Percentiles rank a stretch among this genome's conserved stretches.
Conservation (phyloP, 2,329 filamentous ascomycete genomes). For the Didymellaceae sp. region DNA sequence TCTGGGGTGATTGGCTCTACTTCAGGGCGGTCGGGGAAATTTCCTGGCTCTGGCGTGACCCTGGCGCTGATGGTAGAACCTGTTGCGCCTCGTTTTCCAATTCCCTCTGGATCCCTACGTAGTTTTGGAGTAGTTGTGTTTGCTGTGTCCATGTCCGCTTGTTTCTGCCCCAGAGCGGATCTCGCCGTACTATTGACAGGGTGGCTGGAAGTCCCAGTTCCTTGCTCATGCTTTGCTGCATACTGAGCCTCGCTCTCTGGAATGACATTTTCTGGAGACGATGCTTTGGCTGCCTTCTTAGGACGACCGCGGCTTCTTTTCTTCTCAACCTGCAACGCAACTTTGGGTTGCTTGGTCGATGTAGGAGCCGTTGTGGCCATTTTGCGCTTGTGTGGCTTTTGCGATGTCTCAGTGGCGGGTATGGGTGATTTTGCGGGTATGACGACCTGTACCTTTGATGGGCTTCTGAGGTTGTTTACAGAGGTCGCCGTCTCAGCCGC, state of each 20-base stretch:
- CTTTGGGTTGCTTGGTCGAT: neutral
- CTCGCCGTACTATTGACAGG: neutral
- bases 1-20: constrained; percentile 21
- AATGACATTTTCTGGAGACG: constrained; percentile 2
- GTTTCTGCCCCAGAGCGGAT: neutral
- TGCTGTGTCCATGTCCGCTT: neutral
- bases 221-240: neutral
- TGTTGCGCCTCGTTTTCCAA: neutral
- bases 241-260: constrained; percentile 6
- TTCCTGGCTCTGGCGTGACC: constrained; percentile 1
- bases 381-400: constrained; percentile 30
- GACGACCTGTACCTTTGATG: constrained; percentile 33
- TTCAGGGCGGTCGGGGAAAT: constrained; percentile 20
- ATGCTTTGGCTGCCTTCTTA: constrained; percentile 27
- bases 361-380: constrained; percentile 27
- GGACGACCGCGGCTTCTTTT: constrained; percentile 44
- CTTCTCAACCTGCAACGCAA: constrained; percentile 24
- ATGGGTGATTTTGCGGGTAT: constrained; percentile 26
- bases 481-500: neutral
- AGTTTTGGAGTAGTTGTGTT: neutral
- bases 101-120: neutral
- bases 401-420: constrained; percentile 5
- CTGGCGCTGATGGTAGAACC: neutral
- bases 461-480: constrained; percentile 13
- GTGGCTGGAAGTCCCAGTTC: neutral